Evolutionary conservation across 1,284 basidiomycete species (phyloP).

Genomic region (Macrocybe sp.): DNA sequence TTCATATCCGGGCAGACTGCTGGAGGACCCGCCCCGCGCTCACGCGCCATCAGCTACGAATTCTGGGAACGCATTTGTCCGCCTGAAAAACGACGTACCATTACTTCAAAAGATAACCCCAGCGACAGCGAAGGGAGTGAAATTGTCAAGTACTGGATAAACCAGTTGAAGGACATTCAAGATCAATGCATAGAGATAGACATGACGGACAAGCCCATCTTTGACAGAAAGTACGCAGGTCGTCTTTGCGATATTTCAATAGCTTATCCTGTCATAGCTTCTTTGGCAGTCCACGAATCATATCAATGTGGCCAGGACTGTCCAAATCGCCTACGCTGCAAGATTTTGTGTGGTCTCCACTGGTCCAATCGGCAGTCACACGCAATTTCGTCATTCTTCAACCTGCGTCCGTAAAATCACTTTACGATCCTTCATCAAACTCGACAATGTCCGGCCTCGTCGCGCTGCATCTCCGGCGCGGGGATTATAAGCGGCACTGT

Average conservation of each 20-base stretch:
- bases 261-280: slow-evolving; percentile 31
- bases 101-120: slow-evolving; percentile 31
- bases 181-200: slow-evolving; percentile 46
- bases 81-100: slow-evolving; percentile 22
- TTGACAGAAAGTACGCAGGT: slow-evolving; percentile 42
- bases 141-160: slow-evolving; percentile 48
- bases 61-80: slow-evolving; percentile 25
- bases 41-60: slow-evolving; percentile 16
- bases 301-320: slow-evolving; percentile 43
- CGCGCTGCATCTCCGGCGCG: slow-evolving; percentile 62
- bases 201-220: slow-evolving; percentile 34
- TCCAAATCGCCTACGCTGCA: slow-evolving; percentile 46
- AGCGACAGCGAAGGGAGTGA: slow-evolving; percentile 29
- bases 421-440: slow-evolving; percentile 16
- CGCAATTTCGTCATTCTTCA: slow-evolving; percentile 47
- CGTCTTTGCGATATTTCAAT: background rate
- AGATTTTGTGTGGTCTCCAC: slow-evolving; percentile 54
- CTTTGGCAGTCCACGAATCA: slow-evolving; percentile 43
- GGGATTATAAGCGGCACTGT: slow-evolving; percentile 64
- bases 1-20: slow-evolving; percentile 54
- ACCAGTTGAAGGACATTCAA: slow-evolving; percentile 31
- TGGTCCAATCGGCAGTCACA: slow-evolving; percentile 46
- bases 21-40: slow-evolving; percentile 33
- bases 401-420: slow-evolving; percentile 19
- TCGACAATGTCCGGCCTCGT: slow-evolving; percentile 43